A percentile compares a stretch with the other conserved stretches of the same genome.
These are phyloP conservation scores for Erodium chrysanthum DNA, from an alignment of 441 rosid species.

Conservation along the genomic window DNA sequence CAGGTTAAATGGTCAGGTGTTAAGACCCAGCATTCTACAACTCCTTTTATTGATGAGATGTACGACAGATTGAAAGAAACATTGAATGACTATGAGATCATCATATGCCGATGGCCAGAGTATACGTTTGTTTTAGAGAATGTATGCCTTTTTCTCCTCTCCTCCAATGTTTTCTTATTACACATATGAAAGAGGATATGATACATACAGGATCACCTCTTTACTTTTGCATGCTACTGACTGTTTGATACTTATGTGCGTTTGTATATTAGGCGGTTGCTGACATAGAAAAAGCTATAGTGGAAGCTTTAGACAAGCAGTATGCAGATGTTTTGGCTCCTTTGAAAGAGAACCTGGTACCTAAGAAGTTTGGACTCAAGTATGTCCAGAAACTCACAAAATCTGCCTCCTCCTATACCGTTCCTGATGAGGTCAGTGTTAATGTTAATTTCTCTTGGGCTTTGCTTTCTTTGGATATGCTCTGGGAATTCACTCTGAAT, in stretches of 20 bases:
- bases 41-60: constrained; percentile 91
- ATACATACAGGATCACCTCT: too few species aligned
- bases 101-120: constrained; percentile 94
- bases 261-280: constrained; percentile 58
- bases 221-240: neutral
- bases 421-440: constrained; percentile 73
- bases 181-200: constrained; percentile 1
- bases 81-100: constrained; percentile 71
- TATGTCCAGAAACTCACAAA: constrained; percentile 85
- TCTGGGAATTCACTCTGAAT: constrained; percentile 19
- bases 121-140: constrained; percentile 81
- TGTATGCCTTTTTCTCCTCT: constrained; percentile 36
- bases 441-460: constrained; percentile 3
- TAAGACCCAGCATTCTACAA: constrained; percentile 82
- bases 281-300: constrained; percentile 82
- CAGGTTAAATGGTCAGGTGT: constrained; percentile 98
- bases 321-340: constrained; percentile 85
- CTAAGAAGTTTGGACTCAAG: constrained; percentile 83
- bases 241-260: neutral
- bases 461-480: constrained; percentile 4
- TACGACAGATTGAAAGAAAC: constrained; percentile 75
- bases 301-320: constrained; percentile 93
- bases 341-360: constrained; percentile 76
- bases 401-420: constrained; percentile 59
- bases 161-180: too few species aligned